phyloP scores from a whole-genome alignment of 768 basidiomycete genomes.

The Mycena leptocephala region DNA sequence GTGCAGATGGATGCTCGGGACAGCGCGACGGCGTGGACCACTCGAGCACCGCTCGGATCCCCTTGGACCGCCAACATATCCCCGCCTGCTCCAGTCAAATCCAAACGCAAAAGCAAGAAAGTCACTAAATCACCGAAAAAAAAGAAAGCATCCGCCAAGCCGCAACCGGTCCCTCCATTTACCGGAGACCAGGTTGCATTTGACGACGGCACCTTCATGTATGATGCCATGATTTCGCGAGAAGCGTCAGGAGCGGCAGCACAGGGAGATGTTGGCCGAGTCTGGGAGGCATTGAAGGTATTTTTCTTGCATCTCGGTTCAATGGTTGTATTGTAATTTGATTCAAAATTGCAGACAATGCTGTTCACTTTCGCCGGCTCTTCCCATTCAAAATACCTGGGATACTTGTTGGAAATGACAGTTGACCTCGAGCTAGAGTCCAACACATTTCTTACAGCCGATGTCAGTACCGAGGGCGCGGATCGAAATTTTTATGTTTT shows the following conservation, averaged over 20 bases:
- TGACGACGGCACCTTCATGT: not conserved
- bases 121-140: not conserved
- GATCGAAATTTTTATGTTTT: no score
- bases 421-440: constrained; percentile 49
- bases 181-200: not conserved
- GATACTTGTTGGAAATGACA: constrained; percentile 52
- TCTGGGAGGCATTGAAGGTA: constrained; percentile 44
- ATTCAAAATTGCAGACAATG: constrained; percentile 38
- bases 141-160: not conserved
- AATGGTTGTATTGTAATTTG: not conserved
- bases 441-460: no score
- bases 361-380: constrained; percentile 54
- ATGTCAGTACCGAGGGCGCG: no score
- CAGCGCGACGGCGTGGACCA: not conserved
- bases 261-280: constrained; percentile 39
- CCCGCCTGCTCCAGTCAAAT: not conserved
- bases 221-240: not conserved
- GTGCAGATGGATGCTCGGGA: constrained; percentile 9
- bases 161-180: not conserved
- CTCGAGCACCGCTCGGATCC: not conserved
- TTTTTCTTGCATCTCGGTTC: not conserved
- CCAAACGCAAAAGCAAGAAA: not conserved
- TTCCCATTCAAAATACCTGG: constrained; percentile 47
- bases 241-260: constrained; percentile 33
- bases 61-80: not conserved